Base-by-base conservation (phyloP, 1,139 yeast species). In the Pneumocystis jirovecii region DNA sequence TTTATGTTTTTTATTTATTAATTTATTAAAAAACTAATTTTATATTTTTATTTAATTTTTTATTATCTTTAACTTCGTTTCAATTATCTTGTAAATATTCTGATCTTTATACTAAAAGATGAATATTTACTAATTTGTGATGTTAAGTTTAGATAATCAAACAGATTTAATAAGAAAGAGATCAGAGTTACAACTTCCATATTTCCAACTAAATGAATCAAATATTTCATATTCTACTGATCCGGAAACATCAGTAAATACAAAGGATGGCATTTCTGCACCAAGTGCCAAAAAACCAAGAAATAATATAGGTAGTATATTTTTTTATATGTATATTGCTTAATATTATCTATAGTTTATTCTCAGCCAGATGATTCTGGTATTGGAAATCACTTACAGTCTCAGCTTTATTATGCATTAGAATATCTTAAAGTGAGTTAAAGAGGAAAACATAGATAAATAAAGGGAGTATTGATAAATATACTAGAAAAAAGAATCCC, bases 401-500 rank as follows among this genome's bases (percentile, higher is more conserved):
- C 96, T 0, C 89, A 87, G 74, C 78, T 89, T 67, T 85, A 87
- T 68, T 82, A 89, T 73, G 97, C 97, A 0, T 95, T 93, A 21
- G 97, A 91, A 73, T 88, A 85, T 73, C 85, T 93, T 68, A 86
- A 85, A 71, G 83, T 82, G 66, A 73, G 85, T 89, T 71, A 75
- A 71, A 60, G 64, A 37, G 10, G 15, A 37, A 17, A 60, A 65
- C 17, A 63, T 60, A 64, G 63, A 56, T 60, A 45, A 44, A 65
- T 64, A 29, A 60, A 63, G 19, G 62, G 61, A 1, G 17, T 50
- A 25, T 50, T 50, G 7, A 50, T 60, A 44, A 63, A 4, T 64
- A 61, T 15, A 29, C 64, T 10, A 62, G 67, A 25, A 63, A 62
- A 21, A 15, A 6, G 61, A 60, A 12, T 3, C 34, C 1, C 61